Evolutionary conservation across 441 rosid genomes (phyloP), one percentile per base, ranked within the genome.

Genomic region (Brassica hybrid): DNA sequence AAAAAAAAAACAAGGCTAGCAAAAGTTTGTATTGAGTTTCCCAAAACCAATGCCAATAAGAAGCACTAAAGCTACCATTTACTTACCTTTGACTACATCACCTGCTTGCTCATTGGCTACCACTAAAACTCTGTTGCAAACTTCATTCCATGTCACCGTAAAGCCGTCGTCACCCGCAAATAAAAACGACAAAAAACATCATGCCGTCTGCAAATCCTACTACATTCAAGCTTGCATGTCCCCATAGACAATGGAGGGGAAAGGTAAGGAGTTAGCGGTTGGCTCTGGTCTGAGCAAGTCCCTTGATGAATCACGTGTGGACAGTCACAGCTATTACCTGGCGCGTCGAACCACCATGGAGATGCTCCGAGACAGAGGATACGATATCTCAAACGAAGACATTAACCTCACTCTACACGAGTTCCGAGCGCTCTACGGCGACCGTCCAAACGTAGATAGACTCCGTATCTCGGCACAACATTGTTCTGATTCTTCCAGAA

Each of bases 331-430:
- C 63, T 93, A 87, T 85, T 91, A 80, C 84, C 83, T 93, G 32
- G 79, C 94, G 3, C 87, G 97, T 11, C 85, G 89, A 82, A 91
- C 97, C 32, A 85, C 86, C 23, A 83, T 92, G 68, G 98, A 94
- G 86, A 93, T 94, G 97, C 84, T 94, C 36, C 84, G 75, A 48
- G 98, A 94, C 80, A 84, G 98, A 81, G 98, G 97, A 56, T 94
- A 89, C 48, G 80, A 82, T 14, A 86, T 89, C 41, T 83, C 92
- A 18, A 36, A 48, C 69, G 75, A 94, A 7, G 98, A 93, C 41
- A 83, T 89, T 68, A 73, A 80, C 56, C 81, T 87, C 18, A 78
- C 98, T n/a, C 80, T 92, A 12, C 83, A 85, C 5, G 87, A 89
- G 13, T 93, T 91, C 74, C 84, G 88, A 27, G 83, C 81, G 52